Percentiles rank a stretch among this genome's conserved stretches.
Evolutionary conservation across 768 basidiomycete genomes (phyloP).

Genomic region (Mycena floridula): DNA sequence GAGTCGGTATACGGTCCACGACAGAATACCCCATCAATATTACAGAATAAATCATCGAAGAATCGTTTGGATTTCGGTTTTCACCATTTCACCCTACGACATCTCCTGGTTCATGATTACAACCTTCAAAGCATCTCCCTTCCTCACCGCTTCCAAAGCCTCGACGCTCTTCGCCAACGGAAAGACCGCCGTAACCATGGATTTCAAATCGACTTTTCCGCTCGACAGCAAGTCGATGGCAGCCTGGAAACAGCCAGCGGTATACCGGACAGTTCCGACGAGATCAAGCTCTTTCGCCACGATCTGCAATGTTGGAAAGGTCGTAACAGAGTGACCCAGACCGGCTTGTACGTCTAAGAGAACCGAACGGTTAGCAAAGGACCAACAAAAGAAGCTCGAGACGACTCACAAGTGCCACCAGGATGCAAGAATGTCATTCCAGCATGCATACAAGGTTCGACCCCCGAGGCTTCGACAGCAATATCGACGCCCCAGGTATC

Average conservation of each 20-base stretch:
- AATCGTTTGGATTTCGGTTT: too few relatives aligned
- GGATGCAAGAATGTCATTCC: slow-evolving; percentile 11
- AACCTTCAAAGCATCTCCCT: slow-evolving; percentile 13
- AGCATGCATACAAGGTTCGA: slow-evolving; percentile 13
- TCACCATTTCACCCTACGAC: too few relatives aligned
- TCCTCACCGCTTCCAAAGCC: slow-evolving; percentile 12
- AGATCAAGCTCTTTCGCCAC: slow-evolving; percentile 14
- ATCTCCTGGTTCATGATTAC: slow-evolving; percentile 14
- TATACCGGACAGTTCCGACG: slow-evolving; percentile 12
- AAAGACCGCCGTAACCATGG: slow-evolving; percentile 12
- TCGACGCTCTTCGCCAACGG: slow-evolving; percentile 10
- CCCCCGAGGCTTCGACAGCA: slow-evolving; percentile 13
- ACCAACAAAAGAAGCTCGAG: neutral
- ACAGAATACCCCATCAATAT: too few relatives aligned
- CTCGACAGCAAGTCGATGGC: slow-evolving; percentile 12
- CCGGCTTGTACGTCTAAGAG: slow-evolving; percentile 12
- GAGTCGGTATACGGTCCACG: too few relatives aligned
- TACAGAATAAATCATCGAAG: too few relatives aligned
- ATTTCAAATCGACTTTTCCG: slow-evolving; percentile 10
- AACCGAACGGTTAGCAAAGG: neutral
- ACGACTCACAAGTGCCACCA: slow-evolving; percentile 12
- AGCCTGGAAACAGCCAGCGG: slow-evolving; percentile 12
- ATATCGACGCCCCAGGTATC: slow-evolving; percentile 14
- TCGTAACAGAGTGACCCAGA: slow-evolving; percentile 10
- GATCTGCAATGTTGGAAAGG: slow-evolving; percentile 12